Evolutionary conservation across 1,284 basidiomycete genomes (phyloP), one percentile per base, ranked within the genome.

Genomic region (Papiliotrema terrestris): DNA sequence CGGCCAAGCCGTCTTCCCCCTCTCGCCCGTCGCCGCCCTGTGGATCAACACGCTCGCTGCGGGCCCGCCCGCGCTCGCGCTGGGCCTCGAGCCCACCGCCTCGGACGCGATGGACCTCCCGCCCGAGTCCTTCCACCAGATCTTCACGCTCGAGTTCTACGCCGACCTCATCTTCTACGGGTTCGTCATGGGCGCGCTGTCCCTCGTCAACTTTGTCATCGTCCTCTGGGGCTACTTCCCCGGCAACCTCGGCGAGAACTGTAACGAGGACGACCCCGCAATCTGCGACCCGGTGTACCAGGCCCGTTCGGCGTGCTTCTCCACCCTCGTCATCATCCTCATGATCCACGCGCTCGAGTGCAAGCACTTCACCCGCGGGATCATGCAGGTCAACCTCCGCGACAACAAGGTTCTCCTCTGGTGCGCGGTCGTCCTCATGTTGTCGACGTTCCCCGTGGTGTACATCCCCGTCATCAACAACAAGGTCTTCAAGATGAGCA

Each of bases 111-210:
- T 87, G 86, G 77, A 74, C 51, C 78, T 78, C 49, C 80, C 80
- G 1, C 85, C 84, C 0, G 75, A 77, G 46, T 74, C 77, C 14
- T 78, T 80, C 67, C 80, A 81, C 56, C 78, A 76, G 26, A 79
- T 84, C 53, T 84, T 85, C 65, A 81, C 81, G 8, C 74, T 77
- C 66, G 76, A 76, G 62, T 77, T 76, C 67, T 80, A 82, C 57
- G 60, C 82, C 53, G 86, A 87, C 65, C 80, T 83, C 53, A 55
- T 83, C 45, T 80, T 83, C 37, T 88, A 87, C 72, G 86, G 86
- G 2, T 63, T 85, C 49, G 70, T 84, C 54, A 86, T 87, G 78
- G 84, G 83, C 3, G 80, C 77, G 0, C 78, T 82, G 22, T 80
- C 79, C 51, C 72, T 86, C 32, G 68, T 77, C 57, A 81, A 78